These are phyloP conservation scores for Saussurea involucrata DNA, from an alignment of 129 eudicot species.

Conservation along the genomic window DNA sequence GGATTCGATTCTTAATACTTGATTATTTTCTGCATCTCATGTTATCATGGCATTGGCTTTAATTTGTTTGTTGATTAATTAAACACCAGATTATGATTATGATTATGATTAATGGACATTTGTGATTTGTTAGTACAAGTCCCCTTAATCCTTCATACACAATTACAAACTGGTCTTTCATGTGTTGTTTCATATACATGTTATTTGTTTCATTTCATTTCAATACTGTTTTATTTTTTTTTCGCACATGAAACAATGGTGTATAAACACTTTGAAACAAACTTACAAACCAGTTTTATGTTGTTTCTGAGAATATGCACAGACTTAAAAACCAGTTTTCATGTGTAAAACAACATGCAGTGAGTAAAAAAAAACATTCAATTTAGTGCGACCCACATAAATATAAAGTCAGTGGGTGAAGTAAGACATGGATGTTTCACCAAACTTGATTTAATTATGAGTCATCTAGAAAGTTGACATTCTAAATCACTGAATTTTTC, in stretches of 20 bases:
- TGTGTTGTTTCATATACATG: neutral
- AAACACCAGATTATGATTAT: neutral
- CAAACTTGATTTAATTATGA: constrained; percentile 23
- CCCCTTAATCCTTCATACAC: neutral
- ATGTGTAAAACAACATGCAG: neutral
- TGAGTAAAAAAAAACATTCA: neutral
- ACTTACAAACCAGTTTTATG: too few species aligned
- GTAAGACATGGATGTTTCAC: constrained; percentile 26
- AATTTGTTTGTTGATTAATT: constrained; percentile 11
- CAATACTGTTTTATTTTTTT: too few species aligned
- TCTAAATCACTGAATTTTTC: neutral
- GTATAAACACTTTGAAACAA: neutral
- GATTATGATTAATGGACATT: neutral
- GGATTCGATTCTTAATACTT: neutral
- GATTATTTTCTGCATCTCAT: neutral
- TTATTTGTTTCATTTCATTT: too few species aligned
- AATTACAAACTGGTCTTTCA: neutral
- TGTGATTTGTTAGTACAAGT: neutral
- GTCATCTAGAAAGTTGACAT: constrained; percentile 23
- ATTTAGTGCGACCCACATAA: constrained; percentile 1
- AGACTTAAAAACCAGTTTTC: neutral
- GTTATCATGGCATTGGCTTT: neutral
- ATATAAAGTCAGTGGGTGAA: constrained; percentile 14
- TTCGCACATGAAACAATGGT: too few species aligned
- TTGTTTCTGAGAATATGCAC: too few species aligned